A percentile compares a stretch with the other conserved stretches of the same genome.
Conservation (phyloP, 345 rosid species). For the Turnera subulata region DNA sequence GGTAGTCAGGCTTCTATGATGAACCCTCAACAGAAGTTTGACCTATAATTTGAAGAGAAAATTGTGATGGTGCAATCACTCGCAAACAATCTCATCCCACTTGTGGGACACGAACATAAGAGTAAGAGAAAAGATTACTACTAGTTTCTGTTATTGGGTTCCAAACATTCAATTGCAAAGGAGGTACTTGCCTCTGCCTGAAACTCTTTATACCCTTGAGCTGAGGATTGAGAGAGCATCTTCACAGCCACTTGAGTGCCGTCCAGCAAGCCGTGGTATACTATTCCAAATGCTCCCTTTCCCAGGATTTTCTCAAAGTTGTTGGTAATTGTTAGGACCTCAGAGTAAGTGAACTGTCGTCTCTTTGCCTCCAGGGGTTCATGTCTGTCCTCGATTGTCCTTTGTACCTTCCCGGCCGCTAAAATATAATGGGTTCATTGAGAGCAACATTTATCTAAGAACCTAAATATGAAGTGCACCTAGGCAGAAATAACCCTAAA, state of each 20-base stretch:
- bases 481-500: too few relatives aligned
- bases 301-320: constrained; percentile 37
- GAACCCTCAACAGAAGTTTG: constrained; percentile 39
- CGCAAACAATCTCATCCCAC: too few relatives aligned
- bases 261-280: constrained; percentile 45
- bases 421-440: background rate
- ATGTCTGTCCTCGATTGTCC: too few relatives aligned
- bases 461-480: too few relatives aligned
- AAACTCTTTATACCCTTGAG: constrained; percentile 53
- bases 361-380: constrained; percentile 21
- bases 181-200: constrained; percentile 42
- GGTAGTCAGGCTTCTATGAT: constrained; percentile 37
- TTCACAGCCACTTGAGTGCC: constrained; percentile 59
- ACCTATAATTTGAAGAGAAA: constrained; percentile 25
- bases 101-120: too few relatives aligned
- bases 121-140: too few relatives aligned
- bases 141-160: too few relatives aligned
- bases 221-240: constrained; percentile 50
- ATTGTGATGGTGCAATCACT: too few relatives aligned
- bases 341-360: constrained; percentile 25
- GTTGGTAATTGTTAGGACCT: constrained; percentile 34
- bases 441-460: too few relatives aligned
- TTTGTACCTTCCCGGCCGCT: background rate
- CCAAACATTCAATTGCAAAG: too few relatives aligned
- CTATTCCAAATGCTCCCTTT: constrained; percentile 56